A percentile compares a stretch with the other conserved stretches of the same genome.
Evolutionary conservation across 805 yeast genomes (phyloP).

Genomic region (Candida quercuum): DNA sequence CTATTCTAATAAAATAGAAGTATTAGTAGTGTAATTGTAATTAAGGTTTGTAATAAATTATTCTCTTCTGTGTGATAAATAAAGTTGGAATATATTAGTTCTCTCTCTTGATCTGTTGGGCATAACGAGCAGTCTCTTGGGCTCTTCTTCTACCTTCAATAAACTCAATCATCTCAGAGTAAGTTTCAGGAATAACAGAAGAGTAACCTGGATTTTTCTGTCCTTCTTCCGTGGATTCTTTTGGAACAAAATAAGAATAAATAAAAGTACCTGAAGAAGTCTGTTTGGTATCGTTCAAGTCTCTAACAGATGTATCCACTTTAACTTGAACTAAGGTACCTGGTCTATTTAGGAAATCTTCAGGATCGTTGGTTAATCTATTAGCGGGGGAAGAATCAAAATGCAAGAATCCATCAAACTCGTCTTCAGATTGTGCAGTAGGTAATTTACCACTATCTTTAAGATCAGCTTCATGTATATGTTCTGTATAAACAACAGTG

Average conservation of each 20-base stretch:
- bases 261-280: conserved; percentile 84
- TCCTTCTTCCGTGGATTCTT: conserved; percentile 34
- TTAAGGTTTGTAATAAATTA: neutral
- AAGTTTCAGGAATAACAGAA: conserved; percentile 80
- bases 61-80: neutral
- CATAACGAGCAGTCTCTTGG: conserved; percentile 69
- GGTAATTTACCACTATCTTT: conserved; percentile 6
- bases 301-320: conserved; percentile 76
- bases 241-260: conserved; percentile 82
- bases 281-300: conserved; percentile 52
- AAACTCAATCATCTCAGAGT: conserved; percentile 88
- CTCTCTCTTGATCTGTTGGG: conserved; percentile 33
- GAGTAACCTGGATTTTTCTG: conserved; percentile 49
- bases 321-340: conserved; percentile 88
- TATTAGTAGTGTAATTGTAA: neutral
- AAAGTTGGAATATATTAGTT: neutral
- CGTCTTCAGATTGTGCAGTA: conserved; percentile 7
- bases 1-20: neutral
- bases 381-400: conserved; percentile 59
- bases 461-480: conserved; percentile 41
- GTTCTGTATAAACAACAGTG: conserved; percentile 81
- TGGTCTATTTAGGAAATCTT: conserved; percentile 62
- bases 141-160: conserved; percentile 91
- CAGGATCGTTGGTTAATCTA: conserved; percentile 39
- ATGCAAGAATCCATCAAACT: conserved; percentile 29